Evolutionary conservation across 2,329 filamentous ascomycete species (phyloP).

Genomic region (Fusarium sp.): DNA sequence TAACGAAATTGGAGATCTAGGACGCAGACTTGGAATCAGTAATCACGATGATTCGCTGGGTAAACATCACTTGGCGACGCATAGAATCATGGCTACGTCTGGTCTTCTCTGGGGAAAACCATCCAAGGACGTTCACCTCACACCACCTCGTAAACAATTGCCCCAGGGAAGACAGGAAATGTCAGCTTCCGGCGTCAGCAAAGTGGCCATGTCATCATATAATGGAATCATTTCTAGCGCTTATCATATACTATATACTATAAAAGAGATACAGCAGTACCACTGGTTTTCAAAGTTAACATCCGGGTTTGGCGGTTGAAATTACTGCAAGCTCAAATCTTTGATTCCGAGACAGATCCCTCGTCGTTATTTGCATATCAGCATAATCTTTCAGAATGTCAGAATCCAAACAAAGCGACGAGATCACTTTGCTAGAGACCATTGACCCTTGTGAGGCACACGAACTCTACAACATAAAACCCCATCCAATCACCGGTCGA

Average conservation of each 20-base stretch:
- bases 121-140: conserved; percentile 9
- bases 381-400: background rate
- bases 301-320: no score
- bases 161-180: background rate
- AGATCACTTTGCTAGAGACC: background rate
- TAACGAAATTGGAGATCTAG: background rate
- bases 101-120: background rate
- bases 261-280: background rate
- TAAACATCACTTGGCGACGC: conserved; percentile 4
- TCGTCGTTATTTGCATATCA: background rate
- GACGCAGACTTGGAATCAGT: background rate
- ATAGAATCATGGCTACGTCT: background rate
- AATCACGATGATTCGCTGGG: background rate
- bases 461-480: conserved; percentile 26
- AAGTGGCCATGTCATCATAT: background rate
- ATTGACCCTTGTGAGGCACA: conserved; percentile 4
- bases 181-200: conserved; percentile 1
- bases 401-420: background rate
- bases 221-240: conserved; percentile 12
- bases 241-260: conserved; percentile 3
- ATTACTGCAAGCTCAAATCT: background rate
- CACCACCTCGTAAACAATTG: conserved; percentile 5
- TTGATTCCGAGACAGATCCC: accelerated
- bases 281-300: background rate
- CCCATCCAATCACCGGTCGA: conserved; percentile 27